Conservation (phyloP, 495 filamentous ascomycete genomes). For the Glutinoglossum americanum region DNA sequence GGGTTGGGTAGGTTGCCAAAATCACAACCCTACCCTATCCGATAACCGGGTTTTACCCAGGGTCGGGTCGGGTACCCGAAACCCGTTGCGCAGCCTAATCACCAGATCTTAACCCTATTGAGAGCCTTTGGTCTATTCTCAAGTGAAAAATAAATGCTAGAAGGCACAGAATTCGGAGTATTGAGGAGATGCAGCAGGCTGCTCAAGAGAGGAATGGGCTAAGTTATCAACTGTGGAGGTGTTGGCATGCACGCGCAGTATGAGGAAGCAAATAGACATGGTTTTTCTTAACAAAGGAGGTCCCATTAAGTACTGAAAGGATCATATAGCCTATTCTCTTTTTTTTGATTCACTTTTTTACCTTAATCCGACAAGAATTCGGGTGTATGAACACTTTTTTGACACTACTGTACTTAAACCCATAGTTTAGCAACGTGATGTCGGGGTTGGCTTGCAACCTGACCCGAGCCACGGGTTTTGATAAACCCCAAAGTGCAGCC, state of each 20-base stretch:
- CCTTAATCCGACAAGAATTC: background rate
- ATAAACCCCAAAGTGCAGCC: no score
- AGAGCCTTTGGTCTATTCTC: constrained; percentile 10
- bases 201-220: background rate
- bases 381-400: background rate
- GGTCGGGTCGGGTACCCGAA: no score
- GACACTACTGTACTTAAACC: background rate
- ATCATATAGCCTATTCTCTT: background rate
- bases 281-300: background rate
- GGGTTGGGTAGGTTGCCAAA: no score
- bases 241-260: background rate
- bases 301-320: background rate
- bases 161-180: background rate
- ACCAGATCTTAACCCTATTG: constrained; percentile 14
- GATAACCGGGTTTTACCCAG: no score
- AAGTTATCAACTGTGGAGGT: background rate
- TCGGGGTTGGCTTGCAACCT: no score
- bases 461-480: no score
- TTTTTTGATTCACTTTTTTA: background rate
- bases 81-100: constrained; percentile 11
- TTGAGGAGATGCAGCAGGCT: constrained; percentile 1
- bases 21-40: no score
- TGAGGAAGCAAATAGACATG: background rate
- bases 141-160: constrained; percentile 5
- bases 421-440: no score